Evolutionary conservation across 73 alveolate species (phyloP).

Genomic region (Tetrahymena malaccensis): DNA sequence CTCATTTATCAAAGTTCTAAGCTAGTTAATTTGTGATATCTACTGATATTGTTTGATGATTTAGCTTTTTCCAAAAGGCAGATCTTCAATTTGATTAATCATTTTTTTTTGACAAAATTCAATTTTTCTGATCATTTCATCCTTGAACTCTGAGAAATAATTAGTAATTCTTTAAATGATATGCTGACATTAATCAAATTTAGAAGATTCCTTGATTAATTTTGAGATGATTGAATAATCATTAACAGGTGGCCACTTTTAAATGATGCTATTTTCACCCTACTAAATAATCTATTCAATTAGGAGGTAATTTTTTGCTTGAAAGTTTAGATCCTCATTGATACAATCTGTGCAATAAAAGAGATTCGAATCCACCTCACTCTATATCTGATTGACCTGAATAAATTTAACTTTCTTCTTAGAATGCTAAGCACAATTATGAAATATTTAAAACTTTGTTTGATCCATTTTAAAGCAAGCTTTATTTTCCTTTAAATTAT

Average conservation of each 20-base stretch:
- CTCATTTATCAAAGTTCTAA: neutral
- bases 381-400: neutral
- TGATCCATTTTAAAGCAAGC: neutral
- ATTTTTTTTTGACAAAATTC: neutral
- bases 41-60: neutral
- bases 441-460: neutral
- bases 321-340: neutral
- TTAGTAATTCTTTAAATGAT: neutral
- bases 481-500: too few relatives aligned
- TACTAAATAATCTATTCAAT: neutral
- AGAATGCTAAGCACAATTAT: neutral
- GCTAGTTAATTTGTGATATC: neutral
- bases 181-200: neutral
- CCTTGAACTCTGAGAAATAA: neutral
- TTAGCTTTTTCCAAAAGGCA: neutral
- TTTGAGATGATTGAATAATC: neutral
- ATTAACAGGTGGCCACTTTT: neutral
- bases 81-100: neutral
- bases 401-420: too few relatives aligned
- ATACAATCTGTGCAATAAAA: neutral
- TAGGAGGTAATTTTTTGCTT: neutral
- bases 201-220: neutral
- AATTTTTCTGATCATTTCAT: neutral
- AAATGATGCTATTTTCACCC: neutral
- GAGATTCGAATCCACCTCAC: neutral